Conservation (phyloP, 73 alveolate species). For the Paramecium primaurelia region DNA sequence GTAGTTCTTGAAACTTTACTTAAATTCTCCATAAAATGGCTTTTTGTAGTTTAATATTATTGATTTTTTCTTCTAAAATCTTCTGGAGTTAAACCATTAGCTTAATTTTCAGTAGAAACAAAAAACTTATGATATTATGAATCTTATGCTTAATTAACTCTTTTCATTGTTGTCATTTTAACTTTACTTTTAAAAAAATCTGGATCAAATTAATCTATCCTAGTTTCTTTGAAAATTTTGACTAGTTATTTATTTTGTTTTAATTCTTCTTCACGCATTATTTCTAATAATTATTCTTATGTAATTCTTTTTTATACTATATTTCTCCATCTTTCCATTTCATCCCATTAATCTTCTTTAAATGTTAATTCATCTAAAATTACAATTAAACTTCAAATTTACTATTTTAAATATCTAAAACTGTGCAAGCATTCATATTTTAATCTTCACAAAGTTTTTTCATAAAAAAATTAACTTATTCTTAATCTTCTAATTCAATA, state of each 20-base stretch:
- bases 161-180: slow-evolving; percentile 43
- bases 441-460: slow-evolving; percentile 26
- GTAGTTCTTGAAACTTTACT: not conserved
- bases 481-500: slow-evolving; percentile 33
- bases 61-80: not conserved
- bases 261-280: not conserved
- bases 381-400: not conserved
- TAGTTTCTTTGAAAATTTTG: slow-evolving; percentile 41
- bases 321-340: slow-evolving; percentile 16
- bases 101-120: not conserved
- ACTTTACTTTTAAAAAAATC: slow-evolving; percentile 5
- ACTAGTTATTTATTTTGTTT: not conserved
- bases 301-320: slow-evolving; percentile 23
- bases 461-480: slow-evolving; percentile 35
- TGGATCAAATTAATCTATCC: slow-evolving; percentile 51
- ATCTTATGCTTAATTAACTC: slow-evolving; percentile 37
- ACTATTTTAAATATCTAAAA: slow-evolving; percentile 6
- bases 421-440: not conserved
- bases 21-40: not conserved
- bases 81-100: not conserved
- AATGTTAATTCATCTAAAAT: not conserved
- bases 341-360: slow-evolving; percentile 16
- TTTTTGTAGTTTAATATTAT: not conserved
- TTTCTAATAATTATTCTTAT: not conserved
- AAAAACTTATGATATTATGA: not conserved